Evolutionary conservation across 2,329 filamentous ascomycete species (phyloP).

Genomic region (Penicillium sp.): DNA sequence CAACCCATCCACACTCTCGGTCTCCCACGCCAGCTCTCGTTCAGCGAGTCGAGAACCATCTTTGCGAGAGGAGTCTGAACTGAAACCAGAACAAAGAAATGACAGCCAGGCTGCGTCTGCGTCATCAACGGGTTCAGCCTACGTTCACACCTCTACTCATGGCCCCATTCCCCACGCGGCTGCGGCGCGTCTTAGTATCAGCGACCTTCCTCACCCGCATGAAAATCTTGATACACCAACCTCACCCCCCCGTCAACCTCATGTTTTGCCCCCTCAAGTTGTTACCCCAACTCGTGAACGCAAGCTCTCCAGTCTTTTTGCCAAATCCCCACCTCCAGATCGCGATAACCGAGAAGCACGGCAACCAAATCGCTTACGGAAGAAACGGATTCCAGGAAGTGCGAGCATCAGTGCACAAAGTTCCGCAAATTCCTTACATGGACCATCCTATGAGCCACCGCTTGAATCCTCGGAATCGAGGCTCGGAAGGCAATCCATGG

Average conservation of each 20-base stretch:
- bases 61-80: constrained; percentile 16
- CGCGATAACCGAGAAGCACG: constrained; percentile 61
- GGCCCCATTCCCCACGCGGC: constrained; percentile 29
- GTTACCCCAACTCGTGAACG: constrained; percentile 65
- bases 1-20: constrained; percentile 36
- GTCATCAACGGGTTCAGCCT: constrained; percentile 21
- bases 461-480: constrained; percentile 30
- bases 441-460: constrained; percentile 43
- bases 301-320: constrained; percentile 68
- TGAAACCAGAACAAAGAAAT: constrained; percentile 2
- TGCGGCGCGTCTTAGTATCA: constrained; percentile 15
- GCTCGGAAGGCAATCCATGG: constrained; percentile 20
- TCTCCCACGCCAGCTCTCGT: constrained; percentile 32
- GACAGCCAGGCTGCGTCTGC: constrained; percentile 7
- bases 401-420: constrained; percentile 86
- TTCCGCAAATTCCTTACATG: constrained; percentile 74
- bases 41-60: constrained; percentile 31
- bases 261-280: constrained; percentile 29
- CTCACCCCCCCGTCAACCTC: constrained; percentile 27
- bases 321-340: constrained; percentile 62
- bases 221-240: constrained; percentile 47
- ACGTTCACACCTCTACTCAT: constrained; percentile 35
- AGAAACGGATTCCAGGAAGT: constrained; percentile 76
- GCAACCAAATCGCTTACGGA: constrained; percentile 86
- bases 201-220: constrained; percentile 17